Conservation (phyloP, 768 basidiomycete species). For the Mycena venus region DNA sequence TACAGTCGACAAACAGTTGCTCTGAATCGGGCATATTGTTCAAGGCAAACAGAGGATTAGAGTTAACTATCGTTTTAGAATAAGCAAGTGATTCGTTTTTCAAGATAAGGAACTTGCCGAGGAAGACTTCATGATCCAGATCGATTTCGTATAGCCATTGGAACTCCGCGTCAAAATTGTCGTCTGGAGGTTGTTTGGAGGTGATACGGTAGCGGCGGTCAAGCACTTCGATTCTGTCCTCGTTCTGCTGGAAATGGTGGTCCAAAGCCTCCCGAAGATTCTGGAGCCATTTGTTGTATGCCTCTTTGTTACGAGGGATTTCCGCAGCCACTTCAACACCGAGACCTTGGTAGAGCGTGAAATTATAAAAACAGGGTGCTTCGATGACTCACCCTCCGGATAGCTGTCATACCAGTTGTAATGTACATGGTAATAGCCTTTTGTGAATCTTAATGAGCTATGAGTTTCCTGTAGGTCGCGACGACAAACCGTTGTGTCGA, state of each 20-base stretch:
- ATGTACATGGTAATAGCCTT: slow-evolving; percentile 34
- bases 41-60: slow-evolving; percentile 17
- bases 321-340: slow-evolving; percentile 35
- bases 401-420: slow-evolving; percentile 39
- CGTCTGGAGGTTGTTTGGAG: slow-evolving; percentile 1
- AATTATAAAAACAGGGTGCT: neutral
- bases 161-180: slow-evolving; percentile 38
- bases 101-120: slow-evolving; percentile 31
- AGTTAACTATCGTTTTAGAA: too few species aligned
- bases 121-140: slow-evolving; percentile 44
- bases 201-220: neutral
- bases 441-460: too few species aligned
- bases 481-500: too few species aligned
- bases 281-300: slow-evolving; percentile 34
- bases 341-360: slow-evolving; percentile 1
- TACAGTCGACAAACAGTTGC: slow-evolving; percentile 27
- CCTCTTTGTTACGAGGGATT: slow-evolving; percentile 30
- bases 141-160: slow-evolving; percentile 48
- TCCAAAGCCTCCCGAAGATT: slow-evolving; percentile 19
- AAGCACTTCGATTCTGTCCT: neutral
- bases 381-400: slow-evolving; percentile 30
- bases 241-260: slow-evolving; percentile 8
- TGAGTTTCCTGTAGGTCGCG: too few species aligned
- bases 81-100: too few species aligned
- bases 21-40: slow-evolving; percentile 28